These are phyloP conservation scores for Boletus semigastroideus DNA, from an alignment of 1,284 basidiomycete species.

Conservation along the genomic window DNA sequence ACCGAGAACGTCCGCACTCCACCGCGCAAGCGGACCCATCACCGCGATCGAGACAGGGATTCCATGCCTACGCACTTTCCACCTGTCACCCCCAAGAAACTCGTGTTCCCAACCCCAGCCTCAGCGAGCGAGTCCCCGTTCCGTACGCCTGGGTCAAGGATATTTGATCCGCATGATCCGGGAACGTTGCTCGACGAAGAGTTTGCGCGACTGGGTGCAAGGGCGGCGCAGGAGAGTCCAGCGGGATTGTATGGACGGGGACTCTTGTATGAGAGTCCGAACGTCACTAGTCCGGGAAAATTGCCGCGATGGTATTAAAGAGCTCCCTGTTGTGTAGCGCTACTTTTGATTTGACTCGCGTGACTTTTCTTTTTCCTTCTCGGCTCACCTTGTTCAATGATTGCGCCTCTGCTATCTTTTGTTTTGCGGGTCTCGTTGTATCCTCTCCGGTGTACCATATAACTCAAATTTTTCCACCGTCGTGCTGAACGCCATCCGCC, in stretches of 20 bases:
- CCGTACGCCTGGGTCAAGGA: slow-evolving; percentile 54
- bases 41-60: slow-evolving; percentile 30
- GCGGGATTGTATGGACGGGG: slow-evolving; percentile 52
- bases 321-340: background rate
- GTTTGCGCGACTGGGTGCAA: slow-evolving; percentile 48
- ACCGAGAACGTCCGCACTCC: slow-evolving; percentile 53
- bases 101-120: slow-evolving; percentile 42
- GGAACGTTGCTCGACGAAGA: slow-evolving; percentile 64
- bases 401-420: slow-evolving; percentile 2
- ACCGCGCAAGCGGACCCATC: slow-evolving; percentile 43
- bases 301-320: slow-evolving; percentile 50
- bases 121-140: slow-evolving; percentile 47
- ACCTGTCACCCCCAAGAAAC: slow-evolving; percentile 59
- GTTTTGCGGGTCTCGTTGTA: slow-evolving; percentile 15
- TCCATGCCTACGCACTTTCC: slow-evolving; percentile 33
- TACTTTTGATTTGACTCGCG: background rate
- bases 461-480: background rate
- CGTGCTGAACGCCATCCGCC: background rate
- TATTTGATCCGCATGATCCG: slow-evolving; percentile 70
- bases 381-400: background rate
- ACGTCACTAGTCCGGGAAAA: slow-evolving; percentile 43
- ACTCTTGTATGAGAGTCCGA: slow-evolving; percentile 64
- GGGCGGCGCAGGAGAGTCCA: slow-evolving; percentile 50
- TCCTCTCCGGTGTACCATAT: slow-evolving; percentile 11
- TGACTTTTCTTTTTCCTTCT: background rate